Conservation (phyloP, 441 rosid genomes). For the Gossypium schwendimanii region DNA sequence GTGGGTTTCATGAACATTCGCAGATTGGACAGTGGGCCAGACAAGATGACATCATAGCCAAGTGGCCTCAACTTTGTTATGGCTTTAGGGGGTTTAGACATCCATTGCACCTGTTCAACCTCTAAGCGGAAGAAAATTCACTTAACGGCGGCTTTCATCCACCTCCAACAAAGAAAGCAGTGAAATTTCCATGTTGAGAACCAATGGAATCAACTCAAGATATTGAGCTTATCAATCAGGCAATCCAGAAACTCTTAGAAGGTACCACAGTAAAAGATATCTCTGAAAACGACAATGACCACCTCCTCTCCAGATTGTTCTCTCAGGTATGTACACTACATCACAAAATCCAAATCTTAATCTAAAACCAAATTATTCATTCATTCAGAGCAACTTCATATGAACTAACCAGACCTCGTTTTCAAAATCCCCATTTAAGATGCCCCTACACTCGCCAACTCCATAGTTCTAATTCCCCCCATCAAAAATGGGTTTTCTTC, state of each 20-base stretch:
- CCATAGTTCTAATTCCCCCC: not conserved
- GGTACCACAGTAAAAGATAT: slow-evolving; percentile 19
- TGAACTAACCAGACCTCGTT: not conserved
- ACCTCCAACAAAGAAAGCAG: not conserved
- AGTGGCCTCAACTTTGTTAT: too few relatives aligned
- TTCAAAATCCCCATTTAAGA: not conserved
- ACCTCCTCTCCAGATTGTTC: slow-evolving; percentile 33
- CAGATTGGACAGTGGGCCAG: not conserved
- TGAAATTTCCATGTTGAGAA: not conserved
- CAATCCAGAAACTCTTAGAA: slow-evolving; percentile 28
- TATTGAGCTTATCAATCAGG: slow-evolving; percentile 26
- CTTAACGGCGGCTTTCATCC: not conserved
- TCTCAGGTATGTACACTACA: slow-evolving; percentile 30
- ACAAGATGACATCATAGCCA: not conserved
- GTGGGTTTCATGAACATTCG: not conserved
- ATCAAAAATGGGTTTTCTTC: not conserved
- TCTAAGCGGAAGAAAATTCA: not conserved
- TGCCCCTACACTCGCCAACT: not conserved
- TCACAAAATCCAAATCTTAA: not conserved
- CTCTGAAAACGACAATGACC: slow-evolving; percentile 26
- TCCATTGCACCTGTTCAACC: not conserved
- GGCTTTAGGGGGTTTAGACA: not conserved
- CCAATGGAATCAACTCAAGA: slow-evolving; percentile 25
- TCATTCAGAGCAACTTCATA: not conserved
- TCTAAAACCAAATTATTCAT: not conserved